Percentiles rank a stretch among this genome's conserved stretches.
These are phyloP conservation scores for Acacia pycnantha DNA, from an alignment of 331 rosid genomes.

Conservation along the genomic window DNA sequence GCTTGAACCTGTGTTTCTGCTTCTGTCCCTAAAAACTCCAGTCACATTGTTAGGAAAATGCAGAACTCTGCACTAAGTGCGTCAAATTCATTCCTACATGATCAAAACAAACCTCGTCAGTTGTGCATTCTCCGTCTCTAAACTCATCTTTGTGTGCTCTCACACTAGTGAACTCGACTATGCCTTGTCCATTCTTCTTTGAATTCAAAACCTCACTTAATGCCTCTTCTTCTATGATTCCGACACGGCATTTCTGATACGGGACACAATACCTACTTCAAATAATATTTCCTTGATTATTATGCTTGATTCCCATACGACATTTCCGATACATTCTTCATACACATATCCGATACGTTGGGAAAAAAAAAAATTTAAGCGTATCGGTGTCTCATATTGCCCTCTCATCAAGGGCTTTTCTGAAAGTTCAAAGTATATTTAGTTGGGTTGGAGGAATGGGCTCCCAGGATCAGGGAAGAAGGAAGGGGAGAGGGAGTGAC, in stretches of 20 bases:
- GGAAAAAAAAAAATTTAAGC: no score
- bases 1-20: not conserved
- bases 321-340: no score
- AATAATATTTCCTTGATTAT: no score
- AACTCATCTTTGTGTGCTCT: constrained; percentile 34
- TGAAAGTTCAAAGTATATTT: not conserved
- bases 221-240: constrained; percentile 30
- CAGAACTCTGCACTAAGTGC: constrained; percentile 39
- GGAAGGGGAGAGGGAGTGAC: no score
- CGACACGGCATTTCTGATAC: no score
- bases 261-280: no score
- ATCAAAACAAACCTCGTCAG: constrained; percentile 56
- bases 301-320: no score
- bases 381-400: no score
- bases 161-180: constrained; percentile 24
- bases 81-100: constrained; percentile 51
- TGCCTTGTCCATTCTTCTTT: no score
- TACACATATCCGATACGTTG: no score
- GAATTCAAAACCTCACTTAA: constrained; percentile 33
- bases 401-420: constrained; percentile 37
- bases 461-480: no score
- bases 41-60: constrained; percentile 36
- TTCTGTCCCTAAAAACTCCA: constrained; percentile 2
- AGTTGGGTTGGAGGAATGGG: no score
- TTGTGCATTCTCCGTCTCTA: constrained; percentile 27